Evolutionary conservation across 1,139 yeast species (phyloP).

Genomic region (Candida tetrigidarum): DNA sequence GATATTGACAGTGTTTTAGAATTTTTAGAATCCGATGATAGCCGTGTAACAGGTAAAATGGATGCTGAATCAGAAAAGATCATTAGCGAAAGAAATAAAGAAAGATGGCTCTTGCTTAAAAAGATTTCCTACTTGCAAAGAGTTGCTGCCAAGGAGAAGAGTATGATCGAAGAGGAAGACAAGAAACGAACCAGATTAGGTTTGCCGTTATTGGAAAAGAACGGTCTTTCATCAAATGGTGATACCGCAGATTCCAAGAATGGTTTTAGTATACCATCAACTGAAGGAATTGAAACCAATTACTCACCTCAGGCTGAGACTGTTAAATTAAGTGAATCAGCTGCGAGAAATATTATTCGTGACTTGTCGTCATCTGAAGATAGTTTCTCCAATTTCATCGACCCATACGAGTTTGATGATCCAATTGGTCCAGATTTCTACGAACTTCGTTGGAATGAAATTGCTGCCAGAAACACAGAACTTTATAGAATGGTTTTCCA

Average conservation of each 20-base stretch:
- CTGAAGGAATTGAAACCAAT: conserved; percentile 13
- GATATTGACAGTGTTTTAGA: conserved; percentile 56
- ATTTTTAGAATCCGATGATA: conserved; percentile 53
- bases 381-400: conserved; percentile 57
- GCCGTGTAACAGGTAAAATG: conserved; percentile 38
- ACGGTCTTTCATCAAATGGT: conserved; percentile 4
- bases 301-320: conserved; percentile 37
- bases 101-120: conserved; percentile 71
- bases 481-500: conserved; percentile 87
- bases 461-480: conserved; percentile 83
- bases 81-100: conserved; percentile 52
- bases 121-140: conserved; percentile 70
- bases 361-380: conserved; percentile 36
- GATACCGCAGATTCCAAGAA: conserved; percentile 1
- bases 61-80: conserved; percentile 45
- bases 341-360: conserved; percentile 47
- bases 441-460: conserved; percentile 86
- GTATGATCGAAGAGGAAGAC: conserved; percentile 34
- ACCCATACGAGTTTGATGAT: conserved; percentile 88
- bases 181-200: conserved; percentile 41
- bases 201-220: conserved; percentile 20
- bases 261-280: background rate
- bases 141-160: conserved; percentile 50
- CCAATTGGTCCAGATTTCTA: conserved; percentile 80
- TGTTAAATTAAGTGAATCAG: conserved; percentile 49